Percentiles rank a stretch among this genome's conserved stretches.
These are phyloP conservation scores for Pseudonitzschia delicatissima DNA, from an alignment of 108 stramenopile genomes.

Conservation along the genomic window DNA sequence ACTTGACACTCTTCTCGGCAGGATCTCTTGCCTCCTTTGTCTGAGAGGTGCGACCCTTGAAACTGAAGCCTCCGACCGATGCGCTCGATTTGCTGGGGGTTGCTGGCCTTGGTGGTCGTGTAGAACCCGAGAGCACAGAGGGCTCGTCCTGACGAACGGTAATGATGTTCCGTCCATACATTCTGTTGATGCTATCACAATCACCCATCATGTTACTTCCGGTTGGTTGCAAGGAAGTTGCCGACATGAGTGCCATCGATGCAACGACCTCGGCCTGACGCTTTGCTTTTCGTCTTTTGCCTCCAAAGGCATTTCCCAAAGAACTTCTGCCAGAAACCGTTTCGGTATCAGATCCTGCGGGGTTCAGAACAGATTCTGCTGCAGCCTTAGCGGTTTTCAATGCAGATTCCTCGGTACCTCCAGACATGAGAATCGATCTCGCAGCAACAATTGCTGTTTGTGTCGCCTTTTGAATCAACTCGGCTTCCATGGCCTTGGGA, in stretches of 20 bases:
- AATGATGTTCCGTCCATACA: conserved; percentile 24
- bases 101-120: conserved; percentile 15
- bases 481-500: conserved; percentile 33
- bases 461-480: conserved; percentile 41
- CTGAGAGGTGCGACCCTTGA: not conserved
- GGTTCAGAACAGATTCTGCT: conserved; percentile 41
- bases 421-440: conserved; percentile 45
- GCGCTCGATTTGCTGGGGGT: not conserved
- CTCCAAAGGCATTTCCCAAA: not conserved
- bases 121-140: conserved; percentile 23
- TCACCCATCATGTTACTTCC: conserved; percentile 10
- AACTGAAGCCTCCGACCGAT: not conserved
- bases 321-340: conserved; percentile 16
- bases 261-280: conserved; percentile 52
- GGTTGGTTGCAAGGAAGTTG: conserved; percentile 3
- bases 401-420: conserved; percentile 42
- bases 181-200: not conserved
- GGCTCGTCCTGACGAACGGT: conserved; percentile 24
- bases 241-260: conserved; percentile 45
- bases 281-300: conserved; percentile 36
- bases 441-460: conserved; percentile 46
- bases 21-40: not conserved
- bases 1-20: not conserved
- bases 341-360: conserved; percentile 16
- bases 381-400: conserved; percentile 61